Evolutionary conservation across 768 basidiomycete species (phyloP).

Genomic region (Rhizopogon sp.): DNA sequence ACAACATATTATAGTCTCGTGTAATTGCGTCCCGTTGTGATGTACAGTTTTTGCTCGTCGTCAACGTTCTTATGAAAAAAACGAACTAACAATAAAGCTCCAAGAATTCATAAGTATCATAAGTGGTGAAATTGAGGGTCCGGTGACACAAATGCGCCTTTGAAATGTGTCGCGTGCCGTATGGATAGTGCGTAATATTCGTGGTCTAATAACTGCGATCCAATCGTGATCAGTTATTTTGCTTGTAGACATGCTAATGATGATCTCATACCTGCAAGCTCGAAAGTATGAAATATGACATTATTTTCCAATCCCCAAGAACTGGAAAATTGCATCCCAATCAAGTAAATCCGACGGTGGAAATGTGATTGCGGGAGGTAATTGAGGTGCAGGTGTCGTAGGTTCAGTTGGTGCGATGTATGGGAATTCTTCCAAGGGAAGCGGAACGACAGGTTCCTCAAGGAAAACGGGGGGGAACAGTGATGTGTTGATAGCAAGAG

Average conservation of each 20-base stretch:
- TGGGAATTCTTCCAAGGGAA: constrained; percentile 1
- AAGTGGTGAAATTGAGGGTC: neutral
- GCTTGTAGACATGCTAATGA: neutral
- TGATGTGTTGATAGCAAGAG: constrained; percentile 16
- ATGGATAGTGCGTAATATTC: neutral
- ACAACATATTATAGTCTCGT: too few species aligned
- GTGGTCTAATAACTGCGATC: neutral
- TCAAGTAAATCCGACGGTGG: constrained; percentile 20
- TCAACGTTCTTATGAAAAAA: neutral
- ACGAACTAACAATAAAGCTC: neutral
- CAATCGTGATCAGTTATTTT: neutral
- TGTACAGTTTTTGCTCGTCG: neutral
- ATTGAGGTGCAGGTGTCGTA: neutral
- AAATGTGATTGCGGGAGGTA: constrained; percentile 1
- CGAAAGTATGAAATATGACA: neutral
- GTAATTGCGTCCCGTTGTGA: too few species aligned
- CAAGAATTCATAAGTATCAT: neutral
- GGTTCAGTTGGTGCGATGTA: constrained; percentile 1
- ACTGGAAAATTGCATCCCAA: constrained; percentile 28
- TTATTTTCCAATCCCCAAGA: constrained; percentile 10
- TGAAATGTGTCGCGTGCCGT: neutral
- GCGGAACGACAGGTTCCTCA: neutral
- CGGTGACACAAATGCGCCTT: neutral
- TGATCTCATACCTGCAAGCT: neutral
- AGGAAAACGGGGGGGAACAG: neutral